Percentiles rank a stretch among this genome's conserved stretches.
phyloP scores from a whole-genome alignment of 2,329 filamentous ascomycete genomes.

The Furcasterigmium sp. region DNA sequence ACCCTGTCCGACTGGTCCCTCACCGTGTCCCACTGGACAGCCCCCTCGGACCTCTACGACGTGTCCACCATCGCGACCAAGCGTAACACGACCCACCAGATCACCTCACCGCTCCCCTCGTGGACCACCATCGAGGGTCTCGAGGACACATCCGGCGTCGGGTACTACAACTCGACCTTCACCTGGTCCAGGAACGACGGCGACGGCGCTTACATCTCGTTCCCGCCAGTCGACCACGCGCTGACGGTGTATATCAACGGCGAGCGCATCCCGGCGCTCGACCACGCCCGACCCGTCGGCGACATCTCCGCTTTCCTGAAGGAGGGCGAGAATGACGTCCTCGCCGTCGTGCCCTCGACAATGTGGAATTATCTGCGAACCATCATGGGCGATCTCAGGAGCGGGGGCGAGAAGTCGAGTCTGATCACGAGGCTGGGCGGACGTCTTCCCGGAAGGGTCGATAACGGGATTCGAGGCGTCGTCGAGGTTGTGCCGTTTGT shows the following conservation, averaged over 20 bases:
- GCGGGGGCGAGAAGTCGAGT: not conserved
- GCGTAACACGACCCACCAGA: constrained; percentile 6
- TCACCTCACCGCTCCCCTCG: constrained; percentile 1
- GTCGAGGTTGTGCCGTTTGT: not conserved
- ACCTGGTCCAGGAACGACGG: not conserved
- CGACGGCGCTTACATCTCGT: constrained; percentile 5
- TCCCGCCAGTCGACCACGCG: constrained; percentile 2
- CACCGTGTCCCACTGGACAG: constrained; percentile 6
- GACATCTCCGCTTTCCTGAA: constrained; percentile 4
- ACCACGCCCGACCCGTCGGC: not conserved
- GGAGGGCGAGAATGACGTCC: constrained; percentile 3
- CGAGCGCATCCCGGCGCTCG: not conserved
- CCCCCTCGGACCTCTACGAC: constrained; percentile 4
- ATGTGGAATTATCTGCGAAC: constrained; percentile 10
- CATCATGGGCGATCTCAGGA: not conserved
- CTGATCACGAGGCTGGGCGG: not conserved
- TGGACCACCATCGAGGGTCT: constrained; percentile 4
- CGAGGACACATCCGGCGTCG: constrained; percentile 6
- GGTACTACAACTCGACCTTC: constrained; percentile 7
- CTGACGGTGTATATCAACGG: constrained; percentile 3
- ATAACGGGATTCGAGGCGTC: not conserved
- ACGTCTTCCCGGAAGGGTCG: not conserved
- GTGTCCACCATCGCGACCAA: not conserved
- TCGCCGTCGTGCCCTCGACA: constrained; percentile 5
- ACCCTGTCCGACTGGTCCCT: constrained; percentile 3